Base-by-base conservation (phyloP, 805 yeast genomes). In the Alloascoidea africana region DNA sequence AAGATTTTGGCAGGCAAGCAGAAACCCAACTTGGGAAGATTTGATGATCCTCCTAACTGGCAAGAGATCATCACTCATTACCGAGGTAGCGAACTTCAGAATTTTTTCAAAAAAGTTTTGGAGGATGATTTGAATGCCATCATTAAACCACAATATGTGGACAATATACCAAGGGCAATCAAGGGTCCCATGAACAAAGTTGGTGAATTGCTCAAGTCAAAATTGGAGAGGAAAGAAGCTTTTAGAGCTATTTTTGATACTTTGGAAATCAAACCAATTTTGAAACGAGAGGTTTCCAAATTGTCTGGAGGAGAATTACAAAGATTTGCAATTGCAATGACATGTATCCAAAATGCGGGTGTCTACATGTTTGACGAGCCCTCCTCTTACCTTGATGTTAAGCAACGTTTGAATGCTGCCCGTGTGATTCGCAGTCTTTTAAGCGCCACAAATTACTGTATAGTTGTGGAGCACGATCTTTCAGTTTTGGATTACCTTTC, bases 331-430 rank as follows among this genome's bases (percentile, higher is more conserved):
- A 79, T 91, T 56, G 98, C 91, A 50, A 80, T 91, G 86, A 83
- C 97, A 13, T 84, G 95, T 68, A 86, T 87, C 35, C 97, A 89
- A 63, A 67, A 65, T 19, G 97, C 97, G 40, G 82, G 85, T 50
- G 97, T 91, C 34, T 91, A 91, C 65, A 91, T 91, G 98, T 91
- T 91, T 61, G 98, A 91, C 64, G 98, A 91, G 67, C 98, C 98
- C 35, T 87, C 97, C 14, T 91, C 98, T 6, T 91, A 91, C 63
- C 66, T 91, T 59, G 98, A 91, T 71, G 97, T 91, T 47, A 91
- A 91, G 64, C 98, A 91, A 65, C 89, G 98, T 75, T 73, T 91
- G 61, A 82, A 91, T 52, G 98, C 99, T 40, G 99, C 98, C 41
- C 76, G 75, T 59, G 80, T 85, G 54, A 91, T 91, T 50, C 79